Base-by-base conservation (phyloP, 106 monocot species). In the Platanthera guangdongensis region DNA sequence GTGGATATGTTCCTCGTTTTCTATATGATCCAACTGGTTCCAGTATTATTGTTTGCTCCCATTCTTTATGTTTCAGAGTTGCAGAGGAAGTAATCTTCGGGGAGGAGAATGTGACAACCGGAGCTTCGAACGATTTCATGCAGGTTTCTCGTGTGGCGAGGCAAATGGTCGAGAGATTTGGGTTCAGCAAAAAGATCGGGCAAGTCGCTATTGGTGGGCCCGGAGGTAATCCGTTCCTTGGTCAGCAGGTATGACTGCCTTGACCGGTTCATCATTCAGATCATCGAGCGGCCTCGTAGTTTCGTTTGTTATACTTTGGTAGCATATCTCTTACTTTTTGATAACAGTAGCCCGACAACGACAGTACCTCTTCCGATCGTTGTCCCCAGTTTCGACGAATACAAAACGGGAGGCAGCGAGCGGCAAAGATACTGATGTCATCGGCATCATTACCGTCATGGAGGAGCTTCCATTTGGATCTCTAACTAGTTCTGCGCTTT, bases 21-120 rank as follows among this genome's bases (percentile, higher is more conserved):
- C 32, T 9, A 32, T 32, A 68, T 50, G 50, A 21, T 18, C 9
- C 51, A 22, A 7, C 54, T 14, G 6, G 14, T 12, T 57, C 39
- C n/a, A 8, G 32, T 55, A 28, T 10, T 39, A 39, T 51, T 30
- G n/a, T 62, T 77, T 28, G 8, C 45, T 64, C 13, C 6, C 64
- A 50, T 60, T 49, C 22, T 30, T 70, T 18, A 57, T 19, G 18
- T 51, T 85, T 71, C 87, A 99, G 97, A 83, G 97, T 99, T 21
- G 97, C 97, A 15, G 94, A 99, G 81, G 97, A 99, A 83, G 97
- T 99, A 77, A 99, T 99, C 21, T 99, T 99, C 68, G 97, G 97
- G 47, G 51, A 75, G 65, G 97, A 99, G n/a, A 99, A 99, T 75
- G 97, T 99, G 25, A 99, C 97, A 3, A 99, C 97, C 0, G 97